Percentiles rank a stretch among this genome's conserved stretches.
Evolutionary conservation across 345 rosid species (phyloP).

Genomic region (Salix brachista): DNA sequence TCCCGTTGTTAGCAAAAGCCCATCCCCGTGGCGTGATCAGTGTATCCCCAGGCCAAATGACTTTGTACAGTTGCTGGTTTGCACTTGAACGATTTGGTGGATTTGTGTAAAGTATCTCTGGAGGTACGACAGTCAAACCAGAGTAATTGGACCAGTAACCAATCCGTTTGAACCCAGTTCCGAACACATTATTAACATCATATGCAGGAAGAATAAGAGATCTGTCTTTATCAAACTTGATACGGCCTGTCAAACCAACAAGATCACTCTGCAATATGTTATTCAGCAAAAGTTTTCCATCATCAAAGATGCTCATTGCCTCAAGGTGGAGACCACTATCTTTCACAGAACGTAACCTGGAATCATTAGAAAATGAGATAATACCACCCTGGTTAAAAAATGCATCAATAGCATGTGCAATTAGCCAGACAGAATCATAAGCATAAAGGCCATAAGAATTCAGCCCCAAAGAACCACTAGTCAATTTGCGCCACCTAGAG

Average conservation of each 20-base stretch:
- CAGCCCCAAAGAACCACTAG: conserved; percentile 54
- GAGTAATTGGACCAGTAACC: conserved; percentile 96
- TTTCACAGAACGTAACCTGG: conserved; percentile 43
- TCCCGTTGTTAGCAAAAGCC: conserved; percentile 90
- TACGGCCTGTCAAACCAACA: conserved; percentile 75
- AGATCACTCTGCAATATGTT: conserved; percentile 54
- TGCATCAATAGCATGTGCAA: conserved; percentile 72
- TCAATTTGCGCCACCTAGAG: conserved; percentile 55
- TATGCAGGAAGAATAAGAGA: conserved; percentile 64
- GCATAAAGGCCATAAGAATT: conserved; percentile 80
- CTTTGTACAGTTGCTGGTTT: conserved; percentile 51
- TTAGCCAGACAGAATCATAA: conserved; percentile 82
- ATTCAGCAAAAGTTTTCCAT: conserved; percentile 52
- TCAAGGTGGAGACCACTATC: conserved; percentile 60
- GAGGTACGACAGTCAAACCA: conserved; percentile 66
- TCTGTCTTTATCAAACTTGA: conserved; percentile 54
- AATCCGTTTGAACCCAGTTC: conserved; percentile 68
- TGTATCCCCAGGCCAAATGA: conserved; percentile 97
- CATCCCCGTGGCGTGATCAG: conserved; percentile 76
- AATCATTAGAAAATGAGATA: conserved; percentile 71
- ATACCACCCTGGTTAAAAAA: conserved; percentile 68
- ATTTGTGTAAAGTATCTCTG: conserved; percentile 51
- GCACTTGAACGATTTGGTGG: conserved; percentile 57
- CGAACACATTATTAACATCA: conserved; percentile 78
- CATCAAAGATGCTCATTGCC: conserved; percentile 60